These are phyloP conservation scores for Aquilaria yunnanensis DNA, from an alignment of 345 rosid genomes.

Conservation along the genomic window DNA sequence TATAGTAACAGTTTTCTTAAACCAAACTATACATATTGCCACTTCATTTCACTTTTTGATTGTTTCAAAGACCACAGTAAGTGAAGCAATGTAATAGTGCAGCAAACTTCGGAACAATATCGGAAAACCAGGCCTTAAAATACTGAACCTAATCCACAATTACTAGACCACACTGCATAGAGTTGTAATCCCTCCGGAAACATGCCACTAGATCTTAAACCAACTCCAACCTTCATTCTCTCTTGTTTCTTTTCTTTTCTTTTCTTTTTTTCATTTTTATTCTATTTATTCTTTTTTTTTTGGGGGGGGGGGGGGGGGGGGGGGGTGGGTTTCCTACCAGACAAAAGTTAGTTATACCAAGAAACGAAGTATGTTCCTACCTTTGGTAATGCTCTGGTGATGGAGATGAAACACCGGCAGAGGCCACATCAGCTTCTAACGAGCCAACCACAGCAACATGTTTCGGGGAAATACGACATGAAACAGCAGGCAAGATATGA, in stretches of 20 bases:
- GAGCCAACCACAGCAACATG: constrained; percentile 28
- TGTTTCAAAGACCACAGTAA: constrained; percentile 1
- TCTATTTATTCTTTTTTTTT: no score
- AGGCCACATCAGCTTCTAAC: constrained; percentile 23
- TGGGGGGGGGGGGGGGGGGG: no score
- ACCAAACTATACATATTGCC: constrained; percentile 11
- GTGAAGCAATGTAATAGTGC: neutral
- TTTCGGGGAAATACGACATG: constrained; percentile 20
- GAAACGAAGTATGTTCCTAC: constrained; percentile 20
- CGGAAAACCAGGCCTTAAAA: constrained; percentile 1
- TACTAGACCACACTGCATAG: neutral
- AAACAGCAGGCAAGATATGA: constrained; percentile 26
- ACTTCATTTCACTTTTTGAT: constrained; percentile 12
- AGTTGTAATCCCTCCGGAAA: no score
- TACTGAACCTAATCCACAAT: neutral
- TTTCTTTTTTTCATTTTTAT: no score
- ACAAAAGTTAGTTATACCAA: neutral
- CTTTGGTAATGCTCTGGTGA: constrained; percentile 25
- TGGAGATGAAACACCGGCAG: constrained; percentile 24
- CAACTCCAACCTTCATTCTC: neutral
- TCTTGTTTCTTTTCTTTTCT: no score
- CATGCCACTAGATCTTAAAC: no score
- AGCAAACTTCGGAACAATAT: neutral
- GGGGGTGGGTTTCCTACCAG: no score
- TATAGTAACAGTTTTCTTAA: neutral